Evolutionary conservation across 1,284 basidiomycete genomes (phyloP).

Genomic region (Apiotrichum veenhuisii): DNA sequence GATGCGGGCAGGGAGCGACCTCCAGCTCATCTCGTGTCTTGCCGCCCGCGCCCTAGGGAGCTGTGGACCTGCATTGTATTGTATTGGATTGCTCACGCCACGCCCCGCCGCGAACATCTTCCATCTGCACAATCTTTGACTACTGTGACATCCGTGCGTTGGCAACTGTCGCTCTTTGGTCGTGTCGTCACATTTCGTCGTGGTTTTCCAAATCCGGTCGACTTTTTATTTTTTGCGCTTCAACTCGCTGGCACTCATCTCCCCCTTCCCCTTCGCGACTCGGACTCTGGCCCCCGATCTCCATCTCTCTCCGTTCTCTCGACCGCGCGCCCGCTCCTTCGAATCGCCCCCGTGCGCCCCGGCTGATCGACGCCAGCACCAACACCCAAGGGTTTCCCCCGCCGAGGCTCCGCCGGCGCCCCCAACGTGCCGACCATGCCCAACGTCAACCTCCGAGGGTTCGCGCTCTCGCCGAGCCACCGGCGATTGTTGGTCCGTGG

Average conservation of each 20-base stretch:
- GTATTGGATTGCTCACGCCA: too few relatives aligned
- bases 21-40: not conserved
- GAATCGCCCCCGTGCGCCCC: not conserved
- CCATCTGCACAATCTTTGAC: not conserved
- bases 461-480: slow-evolving; percentile 32
- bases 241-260: too few relatives aligned
- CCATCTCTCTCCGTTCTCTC: not conserved
- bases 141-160: too few relatives aligned
- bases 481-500: slow-evolving; percentile 44
- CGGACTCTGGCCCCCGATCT: too few relatives aligned
- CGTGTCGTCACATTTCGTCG: too few relatives aligned
- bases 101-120: not conserved
- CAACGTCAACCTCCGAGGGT: slow-evolving; percentile 14
- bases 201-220: too few relatives aligned
- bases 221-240: too few relatives aligned
- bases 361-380: slow-evolving; percentile 5
- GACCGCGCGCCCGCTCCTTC: not conserved
- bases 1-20: too few relatives aligned
- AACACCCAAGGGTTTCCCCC: slow-evolving; percentile 29
- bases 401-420: slow-evolving; percentile 23
- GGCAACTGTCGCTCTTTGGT: too few relatives aligned
- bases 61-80: too few relatives aligned
- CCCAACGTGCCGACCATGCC: slow-evolving; percentile 33
- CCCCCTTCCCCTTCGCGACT: too few relatives aligned
- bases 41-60: too few relatives aligned